Percentiles rank a stretch among this genome's conserved stretches.
Conservation (phyloP, 371 early-diverging fungal genomes). For the Mortierella polycephala region DNA sequence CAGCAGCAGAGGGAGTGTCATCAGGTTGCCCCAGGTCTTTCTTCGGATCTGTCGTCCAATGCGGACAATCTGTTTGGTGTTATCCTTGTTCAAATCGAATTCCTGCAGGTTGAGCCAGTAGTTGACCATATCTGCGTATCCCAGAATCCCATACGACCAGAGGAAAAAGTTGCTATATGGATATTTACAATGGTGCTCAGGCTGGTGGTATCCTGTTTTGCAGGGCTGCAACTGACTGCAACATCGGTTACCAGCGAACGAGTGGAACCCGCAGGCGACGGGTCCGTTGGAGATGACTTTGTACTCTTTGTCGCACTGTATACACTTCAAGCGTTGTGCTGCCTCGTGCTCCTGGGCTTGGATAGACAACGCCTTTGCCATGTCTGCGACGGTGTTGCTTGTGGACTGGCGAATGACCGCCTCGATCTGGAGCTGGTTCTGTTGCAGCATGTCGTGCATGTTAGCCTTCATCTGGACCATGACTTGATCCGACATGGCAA, state of each 20-base stretch:
- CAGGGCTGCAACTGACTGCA: conserved; percentile 51
- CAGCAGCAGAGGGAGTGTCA: conserved; percentile 22
- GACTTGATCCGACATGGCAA: conserved; percentile 45
- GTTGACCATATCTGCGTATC: conserved; percentile 42
- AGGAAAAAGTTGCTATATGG: conserved; percentile 45
- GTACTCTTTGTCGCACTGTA: conserved; percentile 56
- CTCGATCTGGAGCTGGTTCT: conserved; percentile 45
- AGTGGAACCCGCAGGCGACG: conserved; percentile 55
- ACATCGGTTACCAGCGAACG: conserved; percentile 46
- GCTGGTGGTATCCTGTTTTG: conserved; percentile 45
- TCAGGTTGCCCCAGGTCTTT: conserved; percentile 16
- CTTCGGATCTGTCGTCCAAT: conserved; percentile 39
- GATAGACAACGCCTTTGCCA: conserved; percentile 37
- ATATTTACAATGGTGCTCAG: conserved; percentile 56
- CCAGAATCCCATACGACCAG: conserved; percentile 31
- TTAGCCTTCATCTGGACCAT: conserved; percentile 52
- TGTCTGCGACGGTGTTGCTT: conserved; percentile 35
- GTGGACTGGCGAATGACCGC: conserved; percentile 36
- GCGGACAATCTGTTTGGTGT: conserved; percentile 17
- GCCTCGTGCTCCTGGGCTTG: conserved; percentile 33
- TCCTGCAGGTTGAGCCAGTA: conserved; percentile 30
- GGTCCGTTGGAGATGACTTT: conserved; percentile 49
- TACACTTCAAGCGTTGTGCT: conserved; percentile 46
- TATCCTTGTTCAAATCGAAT: conserved; percentile 22
- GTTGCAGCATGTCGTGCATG: conserved; percentile 33